Conservation (phyloP, 129 eudicot genomes). For the Chrysanthemum makinoi region DNA sequence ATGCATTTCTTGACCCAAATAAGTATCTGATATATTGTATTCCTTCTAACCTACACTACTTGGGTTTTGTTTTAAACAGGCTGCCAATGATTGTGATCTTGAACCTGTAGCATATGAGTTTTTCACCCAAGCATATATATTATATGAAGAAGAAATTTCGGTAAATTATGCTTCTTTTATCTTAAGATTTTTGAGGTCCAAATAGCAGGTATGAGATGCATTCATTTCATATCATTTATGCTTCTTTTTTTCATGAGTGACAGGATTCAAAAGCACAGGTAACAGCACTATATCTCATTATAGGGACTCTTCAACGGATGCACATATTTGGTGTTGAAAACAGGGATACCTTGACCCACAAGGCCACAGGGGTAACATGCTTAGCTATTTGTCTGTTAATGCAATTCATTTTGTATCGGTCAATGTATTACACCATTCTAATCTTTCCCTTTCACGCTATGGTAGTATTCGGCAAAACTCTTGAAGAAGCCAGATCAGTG, state of each 20-base stretch:
- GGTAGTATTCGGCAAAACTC: slow-evolving; percentile 94
- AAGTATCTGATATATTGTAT: not conserved
- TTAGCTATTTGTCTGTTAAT: slow-evolving; percentile 7
- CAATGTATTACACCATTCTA: not conserved
- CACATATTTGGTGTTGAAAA: slow-evolving; percentile 93
- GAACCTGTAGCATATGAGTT: slow-evolving; percentile 99
- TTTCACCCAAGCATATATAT: slow-evolving; percentile 96
- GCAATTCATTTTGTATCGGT: not conserved
- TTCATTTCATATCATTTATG: not conserved
- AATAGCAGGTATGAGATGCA: not conserved
- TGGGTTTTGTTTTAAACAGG: slow-evolving; percentile 40
- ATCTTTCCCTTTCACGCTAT: not conserved
- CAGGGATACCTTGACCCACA: slow-evolving; percentile 95
- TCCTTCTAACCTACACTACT: not conserved
- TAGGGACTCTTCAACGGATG: slow-evolving; percentile 98
- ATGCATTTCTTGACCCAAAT: not conserved
- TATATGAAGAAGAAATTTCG: slow-evolving; percentile 96
- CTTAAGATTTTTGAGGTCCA: not conserved
- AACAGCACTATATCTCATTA: slow-evolving; percentile 80
- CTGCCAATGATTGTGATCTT: slow-evolving; percentile 92
- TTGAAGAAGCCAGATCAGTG: slow-evolving; percentile 98
- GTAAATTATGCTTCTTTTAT: slow-evolving; percentile 34
- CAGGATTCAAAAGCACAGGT: slow-evolving; percentile 97
- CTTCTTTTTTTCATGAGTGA: slow-evolving; percentile 20
- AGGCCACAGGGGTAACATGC: slow-evolving; percentile 93